Evolutionary conservation across 306 rosid species (phyloP).

Genomic region (Carpinus fangiana): DNA sequence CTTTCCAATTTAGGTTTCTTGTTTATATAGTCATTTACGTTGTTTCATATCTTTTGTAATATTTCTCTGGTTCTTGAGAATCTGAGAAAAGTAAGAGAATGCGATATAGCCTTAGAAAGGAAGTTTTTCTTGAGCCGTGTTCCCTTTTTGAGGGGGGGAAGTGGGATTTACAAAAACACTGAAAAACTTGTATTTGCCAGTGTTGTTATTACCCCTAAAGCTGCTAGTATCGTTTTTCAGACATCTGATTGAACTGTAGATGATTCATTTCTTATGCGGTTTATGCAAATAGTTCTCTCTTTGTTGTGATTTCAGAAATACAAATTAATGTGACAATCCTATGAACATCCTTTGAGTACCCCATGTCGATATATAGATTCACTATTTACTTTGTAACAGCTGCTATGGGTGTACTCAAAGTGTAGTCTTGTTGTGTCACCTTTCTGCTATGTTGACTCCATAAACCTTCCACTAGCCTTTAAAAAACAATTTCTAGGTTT

Average conservation of each 20-base stretch:
- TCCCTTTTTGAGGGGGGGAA: neutral
- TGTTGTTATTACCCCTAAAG: constrained; percentile 5
- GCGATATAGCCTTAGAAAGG: neutral
- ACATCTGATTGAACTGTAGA: constrained; percentile 23
- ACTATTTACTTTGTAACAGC: neutral
- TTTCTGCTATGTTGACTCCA: neutral
- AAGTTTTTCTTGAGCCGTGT: neutral
- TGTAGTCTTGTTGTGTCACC: neutral
- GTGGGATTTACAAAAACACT: constrained; percentile 5
- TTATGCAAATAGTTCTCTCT: neutral
- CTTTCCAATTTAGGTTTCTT: neutral
- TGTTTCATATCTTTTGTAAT: neutral
- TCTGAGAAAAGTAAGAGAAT: neutral
- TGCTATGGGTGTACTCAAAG: neutral
- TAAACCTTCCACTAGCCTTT: neutral
- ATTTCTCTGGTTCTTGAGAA: neutral
- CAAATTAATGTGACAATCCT: neutral
- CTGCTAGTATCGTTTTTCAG: neutral
- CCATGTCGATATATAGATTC: neutral
- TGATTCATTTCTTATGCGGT: neutral
- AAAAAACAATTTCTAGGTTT: neutral
- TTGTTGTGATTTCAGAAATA: neutral
- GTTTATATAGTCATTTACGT: neutral
- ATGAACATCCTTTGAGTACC: neutral
- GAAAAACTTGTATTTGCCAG: constrained; percentile 8